Conservation (phyloP, 495 filamentous ascomycete species). For the Apiosordaria backusii region DNA sequence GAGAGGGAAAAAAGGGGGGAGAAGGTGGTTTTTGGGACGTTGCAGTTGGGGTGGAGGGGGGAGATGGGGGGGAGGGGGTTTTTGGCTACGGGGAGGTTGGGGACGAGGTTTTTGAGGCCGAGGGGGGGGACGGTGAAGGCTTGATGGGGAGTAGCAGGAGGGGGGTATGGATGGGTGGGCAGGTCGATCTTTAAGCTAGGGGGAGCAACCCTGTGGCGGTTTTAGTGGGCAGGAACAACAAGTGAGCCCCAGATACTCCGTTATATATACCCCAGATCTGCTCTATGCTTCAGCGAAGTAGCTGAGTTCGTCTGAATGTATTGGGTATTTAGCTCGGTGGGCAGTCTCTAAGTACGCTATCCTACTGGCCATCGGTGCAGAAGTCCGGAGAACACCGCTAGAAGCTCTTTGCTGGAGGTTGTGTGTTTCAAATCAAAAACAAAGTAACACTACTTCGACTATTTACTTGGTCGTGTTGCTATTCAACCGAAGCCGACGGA, state of each 20-base stretch:
- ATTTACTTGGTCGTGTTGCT: no score
- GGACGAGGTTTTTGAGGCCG: conserved; percentile 40
- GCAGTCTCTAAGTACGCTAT: neutral
- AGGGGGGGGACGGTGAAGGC: conserved; percentile 3
- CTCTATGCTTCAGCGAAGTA: neutral
- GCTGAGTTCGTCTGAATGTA: neutral
- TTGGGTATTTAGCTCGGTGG: neutral
- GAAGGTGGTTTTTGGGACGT: conserved; percentile 67
- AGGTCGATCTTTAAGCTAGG: no score
- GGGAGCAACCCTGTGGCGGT: no score
- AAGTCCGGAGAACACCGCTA: neutral
- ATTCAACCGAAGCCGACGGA: no score
- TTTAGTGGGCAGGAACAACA: neutral
- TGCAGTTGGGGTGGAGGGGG: conserved; percentile 83
- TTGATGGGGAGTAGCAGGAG: neutral
- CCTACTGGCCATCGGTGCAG: neutral
- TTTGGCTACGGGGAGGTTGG: conserved; percentile 80
- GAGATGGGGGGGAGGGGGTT: conserved; percentile 87
- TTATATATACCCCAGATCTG: neutral
- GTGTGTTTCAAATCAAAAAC: neutral
- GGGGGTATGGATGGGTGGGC: neutral
- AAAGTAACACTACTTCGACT: no score
- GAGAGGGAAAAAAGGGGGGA: conserved; percentile 55
- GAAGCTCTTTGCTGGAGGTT: neutral
- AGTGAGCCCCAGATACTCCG: neutral